Percentiles rank a stretch among this genome's conserved stretches.
phyloP scores from a whole-genome alignment of 2,329 filamentous ascomycete genomes.

The Diaporthe sp. region DNA sequence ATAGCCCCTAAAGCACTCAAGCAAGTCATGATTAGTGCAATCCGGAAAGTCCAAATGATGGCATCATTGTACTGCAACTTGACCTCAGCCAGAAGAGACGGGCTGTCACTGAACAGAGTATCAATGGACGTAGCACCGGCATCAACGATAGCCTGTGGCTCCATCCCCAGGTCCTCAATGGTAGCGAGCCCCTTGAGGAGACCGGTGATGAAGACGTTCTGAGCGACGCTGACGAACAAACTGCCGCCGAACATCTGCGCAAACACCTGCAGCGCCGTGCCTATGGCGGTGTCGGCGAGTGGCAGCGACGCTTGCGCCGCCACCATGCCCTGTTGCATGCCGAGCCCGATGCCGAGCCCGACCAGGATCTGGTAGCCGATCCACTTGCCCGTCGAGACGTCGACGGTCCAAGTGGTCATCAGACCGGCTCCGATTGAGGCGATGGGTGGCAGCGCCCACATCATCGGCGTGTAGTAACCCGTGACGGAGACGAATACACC shows the following conservation, averaged over 20 bases:
- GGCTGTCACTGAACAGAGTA: background rate
- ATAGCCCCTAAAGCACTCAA: background rate
- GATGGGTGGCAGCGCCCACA: conserved; percentile 47
- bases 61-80: conserved; percentile 8
- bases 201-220: conserved; percentile 40
- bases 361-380: conserved; percentile 43
- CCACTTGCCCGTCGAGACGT: conserved; percentile 41
- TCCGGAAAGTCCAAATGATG: background rate
- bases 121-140: background rate
- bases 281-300: conserved; percentile 42
- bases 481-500: conserved; percentile 46
- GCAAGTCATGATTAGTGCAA: conserved; percentile 6
- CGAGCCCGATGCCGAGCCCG: conserved; percentile 43
- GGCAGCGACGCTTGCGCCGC: conserved; percentile 43
- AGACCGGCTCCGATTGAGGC: conserved; percentile 48
- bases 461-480: conserved; percentile 50
- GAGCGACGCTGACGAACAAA: conserved; percentile 41
- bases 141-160: background rate
- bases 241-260: conserved; percentile 41
- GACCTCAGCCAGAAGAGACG: background rate
- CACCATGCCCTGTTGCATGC: conserved; percentile 36
- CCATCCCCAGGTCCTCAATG: background rate
- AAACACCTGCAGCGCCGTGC: conserved; percentile 43
- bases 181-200: background rate
- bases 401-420: conserved; percentile 47